Conservation (phyloP, 371 early-diverging fungal genomes). For the Encephalitozoon intestinalis region DNA sequence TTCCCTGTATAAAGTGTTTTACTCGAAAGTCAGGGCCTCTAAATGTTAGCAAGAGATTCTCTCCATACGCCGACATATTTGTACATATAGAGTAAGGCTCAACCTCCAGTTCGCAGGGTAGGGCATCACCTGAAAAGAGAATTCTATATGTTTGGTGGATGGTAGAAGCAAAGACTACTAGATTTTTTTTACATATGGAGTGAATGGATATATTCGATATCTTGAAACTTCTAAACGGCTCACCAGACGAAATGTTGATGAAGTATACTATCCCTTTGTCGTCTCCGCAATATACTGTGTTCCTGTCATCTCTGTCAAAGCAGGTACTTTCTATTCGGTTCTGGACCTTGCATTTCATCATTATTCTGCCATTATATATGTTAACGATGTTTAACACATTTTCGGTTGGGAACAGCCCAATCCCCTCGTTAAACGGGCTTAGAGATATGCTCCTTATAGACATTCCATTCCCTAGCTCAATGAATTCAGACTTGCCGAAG, state of each 20-base stretch:
- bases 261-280: conserved; percentile 28
- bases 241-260: neutral
- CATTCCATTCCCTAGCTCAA: neutral
- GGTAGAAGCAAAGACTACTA: neutral
- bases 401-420: neutral
- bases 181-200: neutral
- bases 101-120: neutral
- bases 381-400: conserved; percentile 34
- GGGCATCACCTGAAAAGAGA: neutral
- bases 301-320: conserved; percentile 20
- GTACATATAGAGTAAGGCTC: conserved; percentile 31
- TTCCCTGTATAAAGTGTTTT: neutral
- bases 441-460: conserved; percentile 28
- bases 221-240: neutral
- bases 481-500: neutral
- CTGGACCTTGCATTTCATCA: neutral
- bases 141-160: conserved; percentile 17
- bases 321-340: conserved; percentile 11
- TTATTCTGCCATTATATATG: conserved; percentile 5
- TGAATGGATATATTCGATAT: conserved; percentile 24
- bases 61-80: conserved; percentile 7
- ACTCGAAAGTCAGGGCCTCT: neutral
- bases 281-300: conserved; percentile 34
- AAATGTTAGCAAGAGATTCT: conserved; percentile 1
- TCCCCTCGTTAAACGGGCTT: conserved; percentile 41